Conservation (phyloP, 2,329 filamentous ascomycete genomes). For the Claviceps capensis region DNA sequence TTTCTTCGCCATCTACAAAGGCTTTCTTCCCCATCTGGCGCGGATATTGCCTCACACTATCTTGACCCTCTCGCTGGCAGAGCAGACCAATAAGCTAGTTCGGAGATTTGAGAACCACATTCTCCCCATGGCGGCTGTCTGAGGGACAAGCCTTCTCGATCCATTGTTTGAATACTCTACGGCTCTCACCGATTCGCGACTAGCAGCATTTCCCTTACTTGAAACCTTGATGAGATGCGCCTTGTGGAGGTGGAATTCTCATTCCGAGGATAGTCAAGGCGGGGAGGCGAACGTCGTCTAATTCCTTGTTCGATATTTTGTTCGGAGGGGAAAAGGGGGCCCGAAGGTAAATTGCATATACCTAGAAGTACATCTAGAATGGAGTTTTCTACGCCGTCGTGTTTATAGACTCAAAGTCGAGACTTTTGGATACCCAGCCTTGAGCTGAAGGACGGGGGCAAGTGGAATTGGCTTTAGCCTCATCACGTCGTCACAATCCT, state of each 20-base stretch:
- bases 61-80: slow-evolving; percentile 79
- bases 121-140: slow-evolving; percentile 28
- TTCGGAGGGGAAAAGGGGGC: background rate
- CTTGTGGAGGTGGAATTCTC: too few species aligned
- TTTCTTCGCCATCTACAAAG: slow-evolving; percentile 89
- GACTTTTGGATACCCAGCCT: background rate
- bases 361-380: slow-evolving; percentile 6
- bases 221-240: too few species aligned
- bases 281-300: background rate
- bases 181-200: too few species aligned
- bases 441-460: background rate
- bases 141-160: slow-evolving; percentile 7
- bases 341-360: slow-evolving; percentile 4
- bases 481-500: background rate
- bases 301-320: background rate
- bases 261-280: background rate
- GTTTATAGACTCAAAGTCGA: background rate
- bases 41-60: slow-evolving; percentile 93
- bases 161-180: background rate
- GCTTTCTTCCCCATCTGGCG: slow-evolving; percentile 87
- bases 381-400: slow-evolving; percentile 4
- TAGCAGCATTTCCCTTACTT: too few species aligned
- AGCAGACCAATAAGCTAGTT: slow-evolving; percentile 93
- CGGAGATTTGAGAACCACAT: slow-evolving; percentile 56
- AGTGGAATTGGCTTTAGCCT: background rate